Evolutionary conservation across 805 yeast species (phyloP).

Genomic region (Saccharomycopsis sp.): DNA sequence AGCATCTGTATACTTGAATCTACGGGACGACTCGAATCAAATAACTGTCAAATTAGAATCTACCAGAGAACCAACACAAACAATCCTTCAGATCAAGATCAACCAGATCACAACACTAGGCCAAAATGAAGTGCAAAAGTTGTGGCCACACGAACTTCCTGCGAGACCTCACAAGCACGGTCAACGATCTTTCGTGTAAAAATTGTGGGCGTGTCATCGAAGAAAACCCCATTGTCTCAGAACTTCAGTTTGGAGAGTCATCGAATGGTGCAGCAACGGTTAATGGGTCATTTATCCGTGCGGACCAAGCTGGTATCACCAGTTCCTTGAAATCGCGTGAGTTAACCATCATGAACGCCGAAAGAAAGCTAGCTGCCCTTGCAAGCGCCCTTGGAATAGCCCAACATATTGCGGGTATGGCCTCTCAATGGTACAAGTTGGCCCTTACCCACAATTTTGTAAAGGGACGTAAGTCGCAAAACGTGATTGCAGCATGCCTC

Average conservation of each 20-base stretch:
- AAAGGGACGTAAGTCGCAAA: constrained; percentile 94
- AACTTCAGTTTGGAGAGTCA: constrained; percentile 89
- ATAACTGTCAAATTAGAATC: too few relatives aligned
- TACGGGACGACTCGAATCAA: too few relatives aligned
- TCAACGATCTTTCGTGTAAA: constrained; percentile 75
- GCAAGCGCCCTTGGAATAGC: constrained; percentile 77
- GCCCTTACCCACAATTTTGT: constrained; percentile 88
- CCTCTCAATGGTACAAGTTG: constrained; percentile 80
- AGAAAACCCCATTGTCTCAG: constrained; percentile 92
- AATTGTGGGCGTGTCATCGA: constrained; percentile 83
- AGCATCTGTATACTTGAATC: too few relatives aligned
- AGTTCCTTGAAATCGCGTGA: constrained; percentile 79
- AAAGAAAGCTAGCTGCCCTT: constrained; percentile 67
- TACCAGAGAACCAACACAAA: too few relatives aligned
- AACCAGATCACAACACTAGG: too few relatives aligned
- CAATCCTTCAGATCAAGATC: too few relatives aligned
- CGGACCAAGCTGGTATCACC: constrained; percentile 62
- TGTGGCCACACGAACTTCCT: constrained; percentile 51
- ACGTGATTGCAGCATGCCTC: constrained; percentile 90
- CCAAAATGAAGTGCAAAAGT: constrained; percentile 31
- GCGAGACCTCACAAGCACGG: constrained; percentile 48
- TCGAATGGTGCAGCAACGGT: constrained; percentile 93
- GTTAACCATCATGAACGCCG: constrained; percentile 82
- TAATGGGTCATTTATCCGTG: constrained; percentile 89
- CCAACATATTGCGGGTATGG: constrained; percentile 79